A percentile compares a stretch with the other conserved stretches of the same genome.
Conservation (phyloP, 2,329 filamentous ascomycete species). For the Triangularia setosa region DNA sequence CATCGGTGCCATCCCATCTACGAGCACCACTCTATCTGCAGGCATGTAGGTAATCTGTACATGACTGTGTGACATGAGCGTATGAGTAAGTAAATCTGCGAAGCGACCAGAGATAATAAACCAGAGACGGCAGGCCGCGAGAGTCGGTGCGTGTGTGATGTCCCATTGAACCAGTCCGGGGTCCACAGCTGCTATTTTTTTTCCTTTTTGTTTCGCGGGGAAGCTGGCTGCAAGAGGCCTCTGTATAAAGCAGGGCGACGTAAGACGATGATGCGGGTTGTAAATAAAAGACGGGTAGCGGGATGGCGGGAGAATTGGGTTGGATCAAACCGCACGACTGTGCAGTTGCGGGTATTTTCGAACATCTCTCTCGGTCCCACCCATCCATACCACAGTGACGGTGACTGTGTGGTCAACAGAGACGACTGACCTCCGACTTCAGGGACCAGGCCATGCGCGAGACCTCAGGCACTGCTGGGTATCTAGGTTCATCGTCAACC, state of each 20-base stretch:
- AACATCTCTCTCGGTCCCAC: background rate
- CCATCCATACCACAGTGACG: conserved; percentile 6
- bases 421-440: background rate
- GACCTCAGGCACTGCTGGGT: background rate
- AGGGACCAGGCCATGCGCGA: background rate
- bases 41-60: background rate
- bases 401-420: background rate
- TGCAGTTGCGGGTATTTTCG: conserved; percentile 20
- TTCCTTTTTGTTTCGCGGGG: background rate
- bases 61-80: conserved; percentile 1
- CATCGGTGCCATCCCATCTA: background rate
- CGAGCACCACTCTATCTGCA: background rate
- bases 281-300: conserved; percentile 4
- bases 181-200: background rate
- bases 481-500: background rate
- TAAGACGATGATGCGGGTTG: conserved; percentile 12
- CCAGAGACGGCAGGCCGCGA: background rate
- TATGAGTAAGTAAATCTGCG: background rate
- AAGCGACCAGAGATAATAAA: background rate
- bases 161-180: background rate
- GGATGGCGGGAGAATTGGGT: conserved; percentile 18
- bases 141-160: background rate
- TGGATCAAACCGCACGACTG: conserved; percentile 3
- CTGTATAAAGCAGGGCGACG: conserved; percentile 10
- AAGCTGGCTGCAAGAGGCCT: background rate